phyloP scores from a whole-genome alignment of 768 basidiomycete species.

The Amanita fuliginea region DNA sequence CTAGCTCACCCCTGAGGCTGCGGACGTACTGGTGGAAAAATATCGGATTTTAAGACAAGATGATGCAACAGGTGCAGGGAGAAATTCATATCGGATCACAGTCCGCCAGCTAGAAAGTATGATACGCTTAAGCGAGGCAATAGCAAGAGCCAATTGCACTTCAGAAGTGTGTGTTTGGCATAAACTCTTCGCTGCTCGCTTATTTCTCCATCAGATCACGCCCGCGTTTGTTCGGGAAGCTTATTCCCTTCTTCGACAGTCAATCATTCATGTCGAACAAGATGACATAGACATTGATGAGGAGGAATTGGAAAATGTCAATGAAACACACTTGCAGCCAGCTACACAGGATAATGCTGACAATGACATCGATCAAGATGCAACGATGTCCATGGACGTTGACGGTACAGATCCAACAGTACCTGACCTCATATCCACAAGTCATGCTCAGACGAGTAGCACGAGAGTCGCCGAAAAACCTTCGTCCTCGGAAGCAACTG shows the following conservation, averaged over 20 bases:
- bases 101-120: slow-evolving; percentile 97
- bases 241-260: slow-evolving; percentile 85
- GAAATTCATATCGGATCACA: slow-evolving; percentile 94
- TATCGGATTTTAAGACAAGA: slow-evolving; percentile 89
- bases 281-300: slow-evolving; percentile 98
- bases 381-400: slow-evolving; percentile 55
- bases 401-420: slow-evolving; percentile 41
- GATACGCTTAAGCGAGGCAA: slow-evolving; percentile 96
- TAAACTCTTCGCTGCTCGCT: not conserved
- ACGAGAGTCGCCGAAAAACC: slow-evolving; percentile 20
- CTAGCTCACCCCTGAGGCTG: slow-evolving; percentile 87
- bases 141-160: slow-evolving; percentile 93
- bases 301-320: slow-evolving; percentile 50
- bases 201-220: slow-evolving; percentile 49
- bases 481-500: slow-evolving; percentile 26
- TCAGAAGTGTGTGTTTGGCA: slow-evolving; percentile 51
- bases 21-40: slow-evolving; percentile 89
- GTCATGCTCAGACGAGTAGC: slow-evolving; percentile 18
- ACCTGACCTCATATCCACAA: slow-evolving; percentile 32
- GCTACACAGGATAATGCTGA: slow-evolving; percentile 19
- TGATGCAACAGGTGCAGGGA: slow-evolving; percentile 77
- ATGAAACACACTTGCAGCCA: slow-evolving; percentile 29
- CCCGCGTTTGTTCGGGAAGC: slow-evolving; percentile 95
- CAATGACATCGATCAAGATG: slow-evolving; percentile 35
- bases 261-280: slow-evolving; percentile 98